These are phyloP conservation scores for Boletellus sp. DNA, from an alignment of 768 basidiomycete species.

Conservation along the genomic window DNA sequence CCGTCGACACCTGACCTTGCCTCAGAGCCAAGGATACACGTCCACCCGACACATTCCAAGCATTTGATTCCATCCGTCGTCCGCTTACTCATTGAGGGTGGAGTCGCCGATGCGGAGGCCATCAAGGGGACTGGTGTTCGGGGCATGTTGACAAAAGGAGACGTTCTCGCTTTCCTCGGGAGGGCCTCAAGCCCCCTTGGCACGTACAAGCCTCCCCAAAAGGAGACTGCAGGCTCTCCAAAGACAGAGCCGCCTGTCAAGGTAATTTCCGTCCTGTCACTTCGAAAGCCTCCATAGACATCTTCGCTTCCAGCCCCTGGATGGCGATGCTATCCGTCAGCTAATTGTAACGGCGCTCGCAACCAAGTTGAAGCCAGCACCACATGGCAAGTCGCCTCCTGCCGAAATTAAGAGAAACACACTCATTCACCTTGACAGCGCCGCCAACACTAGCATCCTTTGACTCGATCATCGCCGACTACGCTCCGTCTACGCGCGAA, in stretches of 20 bases:
- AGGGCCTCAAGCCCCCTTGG: slow-evolving; percentile 76
- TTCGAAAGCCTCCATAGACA: neutral
- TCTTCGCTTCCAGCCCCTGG: slow-evolving; percentile 41
- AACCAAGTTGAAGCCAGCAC: slow-evolving; percentile 51
- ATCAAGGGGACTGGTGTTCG: slow-evolving; percentile 88
- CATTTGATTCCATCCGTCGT: slow-evolving; percentile 90
- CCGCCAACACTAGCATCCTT: slow-evolving; percentile 50
- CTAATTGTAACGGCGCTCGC: slow-evolving; percentile 59
- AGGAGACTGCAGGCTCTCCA: slow-evolving; percentile 23
- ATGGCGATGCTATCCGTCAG: slow-evolving; percentile 61
- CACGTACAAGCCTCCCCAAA: slow-evolving; percentile 54
- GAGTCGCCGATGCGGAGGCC: slow-evolving; percentile 52
- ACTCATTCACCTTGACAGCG: slow-evolving; percentile 29
- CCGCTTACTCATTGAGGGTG: slow-evolving; percentile 63
- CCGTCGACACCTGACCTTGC: slow-evolving; percentile 21
- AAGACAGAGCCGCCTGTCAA: slow-evolving; percentile 37
- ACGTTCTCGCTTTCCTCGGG: slow-evolving; percentile 83
- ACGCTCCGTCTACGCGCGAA: slow-evolving; percentile 45
- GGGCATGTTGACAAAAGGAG: slow-evolving; percentile 96
- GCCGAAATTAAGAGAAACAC: neutral
- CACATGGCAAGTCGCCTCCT: slow-evolving; percentile 35
- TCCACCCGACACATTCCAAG: slow-evolving; percentile 48
- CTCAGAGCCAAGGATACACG: slow-evolving; percentile 32
- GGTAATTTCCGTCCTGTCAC: slow-evolving; percentile 26
- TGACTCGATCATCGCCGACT: slow-evolving; percentile 73